phyloP scores from a whole-genome alignment of 352 stramenopile species.

The Globisporangium sylvaticum region DNA sequence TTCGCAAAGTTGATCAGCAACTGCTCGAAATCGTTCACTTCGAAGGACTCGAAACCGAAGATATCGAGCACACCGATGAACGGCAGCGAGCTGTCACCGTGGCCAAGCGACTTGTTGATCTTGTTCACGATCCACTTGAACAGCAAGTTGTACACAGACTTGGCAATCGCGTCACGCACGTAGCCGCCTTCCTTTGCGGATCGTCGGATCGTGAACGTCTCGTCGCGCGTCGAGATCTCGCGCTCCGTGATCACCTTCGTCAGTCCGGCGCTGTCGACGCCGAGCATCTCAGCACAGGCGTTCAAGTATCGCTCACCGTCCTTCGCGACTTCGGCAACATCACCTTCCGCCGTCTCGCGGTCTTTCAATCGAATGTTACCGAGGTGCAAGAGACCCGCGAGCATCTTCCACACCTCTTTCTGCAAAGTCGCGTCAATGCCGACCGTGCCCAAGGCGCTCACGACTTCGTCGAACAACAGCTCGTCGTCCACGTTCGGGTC shows the following conservation, averaged over 20 bases:
- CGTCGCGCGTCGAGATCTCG: slow-evolving; percentile 72
- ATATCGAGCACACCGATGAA: slow-evolving; percentile 97
- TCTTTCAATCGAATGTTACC: slow-evolving; percentile 79
- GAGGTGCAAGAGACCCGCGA: slow-evolving; percentile 75
- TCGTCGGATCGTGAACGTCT: slow-evolving; percentile 79
- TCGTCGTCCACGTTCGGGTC: slow-evolving; percentile 87
- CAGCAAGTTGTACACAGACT: slow-evolving; percentile 90
- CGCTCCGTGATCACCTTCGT: slow-evolving; percentile 76
- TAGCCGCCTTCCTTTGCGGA: slow-evolving; percentile 80
- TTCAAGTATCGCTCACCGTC: slow-evolving; percentile 50
- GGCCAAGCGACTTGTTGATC: slow-evolving; percentile 81
- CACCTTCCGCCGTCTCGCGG: slow-evolving; percentile 74
- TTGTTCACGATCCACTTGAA: slow-evolving; percentile 85
- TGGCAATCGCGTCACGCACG: slow-evolving; percentile 90
- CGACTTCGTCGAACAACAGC: slow-evolving; percentile 81
- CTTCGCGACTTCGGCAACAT: slow-evolving; percentile 61
- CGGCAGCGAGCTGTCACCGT: slow-evolving; percentile 56
- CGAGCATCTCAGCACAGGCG: slow-evolving; percentile 61
- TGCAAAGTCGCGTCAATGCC: slow-evolving; percentile 65
- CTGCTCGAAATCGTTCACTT: slow-evolving; percentile 91
- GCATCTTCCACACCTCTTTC: slow-evolving; percentile 72
- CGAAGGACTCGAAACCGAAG: slow-evolving; percentile 97
- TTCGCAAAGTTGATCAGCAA: slow-evolving; percentile 90
- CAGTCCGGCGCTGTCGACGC: slow-evolving; percentile 61
- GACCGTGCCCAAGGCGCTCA: slow-evolving; percentile 71